Conservation (phyloP, 2,329 filamentous ascomycete genomes). For the Diaporthe sp. region DNA sequence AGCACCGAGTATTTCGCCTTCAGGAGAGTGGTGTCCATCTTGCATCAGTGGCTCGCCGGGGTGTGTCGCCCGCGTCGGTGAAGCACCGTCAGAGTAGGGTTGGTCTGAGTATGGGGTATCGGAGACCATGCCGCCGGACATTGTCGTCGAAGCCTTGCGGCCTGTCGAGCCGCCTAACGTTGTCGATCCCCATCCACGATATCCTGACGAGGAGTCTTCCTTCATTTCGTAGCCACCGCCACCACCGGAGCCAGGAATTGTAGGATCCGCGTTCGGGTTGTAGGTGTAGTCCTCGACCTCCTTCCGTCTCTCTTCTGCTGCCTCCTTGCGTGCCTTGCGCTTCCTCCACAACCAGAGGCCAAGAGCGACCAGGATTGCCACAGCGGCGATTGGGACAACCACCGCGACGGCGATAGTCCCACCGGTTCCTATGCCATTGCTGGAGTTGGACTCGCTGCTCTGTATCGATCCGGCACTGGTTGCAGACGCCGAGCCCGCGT, state of each 20-base stretch:
- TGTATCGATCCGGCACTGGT: slow-evolving; percentile 41
- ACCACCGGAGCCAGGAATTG: slow-evolving; percentile 67
- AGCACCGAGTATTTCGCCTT: slow-evolving; percentile 86
- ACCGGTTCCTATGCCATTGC: slow-evolving; percentile 66
- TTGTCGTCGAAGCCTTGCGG: slow-evolving; percentile 89
- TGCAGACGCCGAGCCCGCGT: slow-evolving; percentile 26
- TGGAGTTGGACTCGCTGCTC: slow-evolving; percentile 47
- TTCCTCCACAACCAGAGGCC: slow-evolving; percentile 90
- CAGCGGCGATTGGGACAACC: slow-evolving; percentile 90
- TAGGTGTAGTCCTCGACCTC: slow-evolving; percentile 98
- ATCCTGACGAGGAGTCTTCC: slow-evolving; percentile 83
- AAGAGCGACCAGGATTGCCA: slow-evolving; percentile 83
- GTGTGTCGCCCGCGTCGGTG: slow-evolving; percentile 75
- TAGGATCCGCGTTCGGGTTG: slow-evolving; percentile 97
- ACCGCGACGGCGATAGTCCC: slow-evolving; percentile 93
- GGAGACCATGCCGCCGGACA: slow-evolving; percentile 83
- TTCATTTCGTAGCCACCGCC: slow-evolving; percentile 78
- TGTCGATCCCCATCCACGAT: slow-evolving; percentile 94
- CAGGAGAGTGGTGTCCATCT: slow-evolving; percentile 69
- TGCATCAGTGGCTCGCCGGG: slow-evolving; percentile 76
- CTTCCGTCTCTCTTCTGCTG: slow-evolving; percentile 90
- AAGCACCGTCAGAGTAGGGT: slow-evolving; percentile 56
- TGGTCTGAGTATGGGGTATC: slow-evolving; percentile 83
- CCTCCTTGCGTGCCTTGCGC: slow-evolving; percentile 86
- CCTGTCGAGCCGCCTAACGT: slow-evolving; percentile 76